phyloP scores from a whole-genome alignment of 345 rosid species.

The Citrus sp. region DNA sequence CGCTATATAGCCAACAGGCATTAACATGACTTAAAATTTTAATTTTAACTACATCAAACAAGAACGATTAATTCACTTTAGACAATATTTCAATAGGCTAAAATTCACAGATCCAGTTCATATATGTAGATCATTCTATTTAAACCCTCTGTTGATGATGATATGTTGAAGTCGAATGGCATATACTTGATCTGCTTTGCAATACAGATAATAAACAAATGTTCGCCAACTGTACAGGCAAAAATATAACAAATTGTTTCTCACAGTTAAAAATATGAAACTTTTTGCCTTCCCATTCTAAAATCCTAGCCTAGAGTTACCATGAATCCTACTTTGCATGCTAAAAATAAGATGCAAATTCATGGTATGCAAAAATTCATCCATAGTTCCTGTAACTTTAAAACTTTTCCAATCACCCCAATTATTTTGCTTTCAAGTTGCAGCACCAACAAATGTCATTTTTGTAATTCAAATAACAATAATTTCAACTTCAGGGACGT shows the following conservation, averaged over 20 bases:
- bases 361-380: neutral
- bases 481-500: constrained; percentile 2
- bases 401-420: neutral
- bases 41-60: neutral
- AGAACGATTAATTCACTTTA: neutral
- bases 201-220: too few relatives aligned
- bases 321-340: neutral
- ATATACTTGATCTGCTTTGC: neutral
- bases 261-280: neutral
- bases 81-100: neutral
- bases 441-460: neutral
- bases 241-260: neutral
- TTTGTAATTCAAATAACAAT: neutral
- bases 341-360: neutral
- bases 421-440: constrained; percentile 1
- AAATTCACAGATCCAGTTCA: neutral
- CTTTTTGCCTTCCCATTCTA: neutral
- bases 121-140: neutral
- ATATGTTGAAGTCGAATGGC: neutral
- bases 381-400: neutral
- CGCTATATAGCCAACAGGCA: neutral
- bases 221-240: neutral
- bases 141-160: neutral
- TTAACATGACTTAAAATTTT: neutral
- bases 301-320: neutral